These are phyloP conservation scores for Corinectria fuckeliana DNA, from an alignment of 2,329 filamentous ascomycete species.

Conservation along the genomic window DNA sequence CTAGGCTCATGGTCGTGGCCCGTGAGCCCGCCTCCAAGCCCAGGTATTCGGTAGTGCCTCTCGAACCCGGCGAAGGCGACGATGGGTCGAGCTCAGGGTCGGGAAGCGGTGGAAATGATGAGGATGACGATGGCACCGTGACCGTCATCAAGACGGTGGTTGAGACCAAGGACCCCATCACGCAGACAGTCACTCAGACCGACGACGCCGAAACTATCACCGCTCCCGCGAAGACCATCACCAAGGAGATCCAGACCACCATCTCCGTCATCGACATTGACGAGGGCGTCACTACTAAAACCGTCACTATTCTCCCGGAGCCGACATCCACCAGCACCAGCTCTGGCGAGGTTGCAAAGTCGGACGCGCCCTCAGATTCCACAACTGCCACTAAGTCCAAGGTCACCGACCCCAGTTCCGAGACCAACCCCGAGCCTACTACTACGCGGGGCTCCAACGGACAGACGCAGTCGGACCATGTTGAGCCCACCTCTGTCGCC, in stretches of 20 bases:
- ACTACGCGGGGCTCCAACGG: not conserved
- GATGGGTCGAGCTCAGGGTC: conserved; percentile 28
- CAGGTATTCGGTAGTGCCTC: conserved; percentile 48
- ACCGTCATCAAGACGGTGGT: conserved; percentile 46
- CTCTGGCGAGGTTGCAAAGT: not conserved
- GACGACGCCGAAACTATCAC: conserved; percentile 36
- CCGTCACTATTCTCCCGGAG: conserved; percentile 39
- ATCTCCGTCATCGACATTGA: conserved; percentile 42
- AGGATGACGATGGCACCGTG: conserved; percentile 32
- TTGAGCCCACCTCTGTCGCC: not conserved
- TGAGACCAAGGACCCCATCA: conserved; percentile 38
- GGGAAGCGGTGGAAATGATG: conserved; percentile 17
- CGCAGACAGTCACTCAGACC: conserved; percentile 38
- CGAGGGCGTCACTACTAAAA: conserved; percentile 31
- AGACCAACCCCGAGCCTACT: not conserved
- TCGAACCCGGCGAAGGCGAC: conserved; percentile 43
- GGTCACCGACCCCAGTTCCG: not conserved
- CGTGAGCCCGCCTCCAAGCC: conserved; percentile 39
- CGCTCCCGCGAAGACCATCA: conserved; percentile 36
- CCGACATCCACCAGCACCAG: conserved; percentile 18
- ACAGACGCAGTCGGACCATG: not conserved
- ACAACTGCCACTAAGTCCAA: conserved; percentile 3
- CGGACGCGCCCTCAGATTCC: not conserved
- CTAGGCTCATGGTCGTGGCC: conserved; percentile 32
- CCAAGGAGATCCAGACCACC: conserved; percentile 39